Percentiles rank a stretch among this genome's conserved stretches.
Conservation (phyloP, 108 stramenopile genomes). For the Fragilaria radians region DNA sequence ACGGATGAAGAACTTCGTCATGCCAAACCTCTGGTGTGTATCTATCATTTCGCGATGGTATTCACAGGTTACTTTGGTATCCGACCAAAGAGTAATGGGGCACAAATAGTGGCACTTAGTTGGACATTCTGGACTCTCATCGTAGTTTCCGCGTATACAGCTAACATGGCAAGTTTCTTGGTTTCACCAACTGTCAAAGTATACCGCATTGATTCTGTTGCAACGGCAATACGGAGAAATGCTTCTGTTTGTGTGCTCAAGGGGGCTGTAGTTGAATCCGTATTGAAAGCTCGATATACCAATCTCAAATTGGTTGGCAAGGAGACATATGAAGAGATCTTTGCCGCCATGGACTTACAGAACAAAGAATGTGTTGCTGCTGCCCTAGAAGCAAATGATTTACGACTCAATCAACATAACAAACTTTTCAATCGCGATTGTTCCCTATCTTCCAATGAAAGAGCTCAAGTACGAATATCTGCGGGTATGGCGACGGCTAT, state of each 20-base stretch:
- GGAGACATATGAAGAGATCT: background rate
- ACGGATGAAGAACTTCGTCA: background rate
- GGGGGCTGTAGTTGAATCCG: background rate
- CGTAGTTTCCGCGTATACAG: constrained; percentile 18
- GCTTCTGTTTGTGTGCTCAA: background rate
- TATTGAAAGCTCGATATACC: constrained; percentile 14
- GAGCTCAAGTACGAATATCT: background rate
- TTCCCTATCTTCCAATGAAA: background rate
- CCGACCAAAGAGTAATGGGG: constrained; percentile 1
- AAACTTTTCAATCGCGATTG: constrained; percentile 12
- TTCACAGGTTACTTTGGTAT: constrained; percentile 15
- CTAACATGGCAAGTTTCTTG: constrained; percentile 21
- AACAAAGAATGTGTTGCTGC: background rate
- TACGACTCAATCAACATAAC: constrained; percentile 1
- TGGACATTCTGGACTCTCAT: constrained; percentile 21
- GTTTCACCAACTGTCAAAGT: background rate
- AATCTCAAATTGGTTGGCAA: constrained; percentile 3
- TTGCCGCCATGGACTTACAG: constrained; percentile 3
- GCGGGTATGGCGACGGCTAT: constrained; percentile 5
- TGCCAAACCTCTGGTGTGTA: constrained; percentile 3
- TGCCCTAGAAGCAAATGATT: background rate
- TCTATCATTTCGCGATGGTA: constrained; percentile 12
- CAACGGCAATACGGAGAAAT: background rate
- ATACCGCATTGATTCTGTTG: background rate
- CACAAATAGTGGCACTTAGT: background rate